Conservation (phyloP, 2,329 filamentous ascomycete genomes). For the Rhynchosporium graminicola region DNA sequence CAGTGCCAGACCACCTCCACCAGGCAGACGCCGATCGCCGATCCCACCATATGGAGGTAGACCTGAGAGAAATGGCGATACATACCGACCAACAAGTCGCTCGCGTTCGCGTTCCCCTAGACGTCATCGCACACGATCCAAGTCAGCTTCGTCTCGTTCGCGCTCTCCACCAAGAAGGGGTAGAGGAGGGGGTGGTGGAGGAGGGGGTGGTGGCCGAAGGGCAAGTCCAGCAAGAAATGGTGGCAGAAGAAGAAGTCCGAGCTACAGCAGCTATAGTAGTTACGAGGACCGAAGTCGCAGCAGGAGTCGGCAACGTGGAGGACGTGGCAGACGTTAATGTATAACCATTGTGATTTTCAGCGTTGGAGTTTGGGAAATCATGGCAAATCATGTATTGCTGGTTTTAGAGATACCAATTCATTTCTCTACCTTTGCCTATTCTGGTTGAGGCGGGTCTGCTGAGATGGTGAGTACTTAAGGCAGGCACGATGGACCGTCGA, state of each 20-base stretch:
- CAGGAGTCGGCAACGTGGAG: slow-evolving; percentile 38
- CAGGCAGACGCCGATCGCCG: slow-evolving; percentile 34
- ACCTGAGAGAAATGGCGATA: slow-evolving; percentile 38
- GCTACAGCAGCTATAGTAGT: slow-evolving; percentile 63
- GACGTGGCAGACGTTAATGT: slow-evolving; percentile 33
- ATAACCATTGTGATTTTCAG: slow-evolving; percentile 23
- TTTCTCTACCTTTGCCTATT: slow-evolving; percentile 4
- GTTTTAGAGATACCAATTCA: slow-evolving; percentile 24
- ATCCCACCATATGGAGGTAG: slow-evolving; percentile 32
- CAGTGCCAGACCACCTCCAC: slow-evolving; percentile 32
- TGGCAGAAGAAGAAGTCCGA: slow-evolving; percentile 55
- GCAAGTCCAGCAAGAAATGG: slow-evolving; percentile 37
- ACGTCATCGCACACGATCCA: slow-evolving; percentile 43
- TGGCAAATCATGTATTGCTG: slow-evolving; percentile 17
- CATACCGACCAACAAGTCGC: slow-evolving; percentile 41
- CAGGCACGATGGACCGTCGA: neutral
- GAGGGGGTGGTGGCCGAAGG: slow-evolving; percentile 33
- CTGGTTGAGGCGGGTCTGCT: neutral
- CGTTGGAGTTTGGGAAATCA: slow-evolving; percentile 34
- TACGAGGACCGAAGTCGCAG: slow-evolving; percentile 50
- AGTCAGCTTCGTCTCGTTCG: slow-evolving; percentile 45
- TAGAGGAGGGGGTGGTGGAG: slow-evolving; percentile 25
- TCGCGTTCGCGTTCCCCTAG: slow-evolving; percentile 47
- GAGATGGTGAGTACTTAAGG: neutral
- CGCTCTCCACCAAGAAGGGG: slow-evolving; percentile 38